phyloP scores from a whole-genome alignment of 2,329 filamentous ascomycete species.

The Ophiostoma himal-ulmi region DNA sequence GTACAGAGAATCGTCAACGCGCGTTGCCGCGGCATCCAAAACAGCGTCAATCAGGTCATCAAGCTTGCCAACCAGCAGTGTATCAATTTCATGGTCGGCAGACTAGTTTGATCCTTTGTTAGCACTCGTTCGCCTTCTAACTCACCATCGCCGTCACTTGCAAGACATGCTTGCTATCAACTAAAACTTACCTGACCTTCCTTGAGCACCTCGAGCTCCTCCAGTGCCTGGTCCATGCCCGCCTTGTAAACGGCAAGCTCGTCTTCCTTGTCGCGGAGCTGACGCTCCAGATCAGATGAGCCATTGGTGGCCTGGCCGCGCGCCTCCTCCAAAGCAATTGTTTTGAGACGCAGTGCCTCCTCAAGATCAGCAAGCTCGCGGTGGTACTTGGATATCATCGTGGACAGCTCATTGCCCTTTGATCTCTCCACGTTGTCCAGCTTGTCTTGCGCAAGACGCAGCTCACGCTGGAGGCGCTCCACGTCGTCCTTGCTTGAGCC shows the following conservation, averaged over 20 bases:
- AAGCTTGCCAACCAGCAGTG: constrained; percentile 83
- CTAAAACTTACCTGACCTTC: constrained; percentile 39
- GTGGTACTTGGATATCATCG: constrained; percentile 93
- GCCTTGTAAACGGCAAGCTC: constrained; percentile 98
- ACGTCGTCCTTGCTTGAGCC: constrained; percentile 88
- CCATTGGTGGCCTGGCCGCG: constrained; percentile 73
- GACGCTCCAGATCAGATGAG: constrained; percentile 76
- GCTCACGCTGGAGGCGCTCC: constrained; percentile 88
- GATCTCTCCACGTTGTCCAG: constrained; percentile 87
- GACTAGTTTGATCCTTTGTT: constrained; percentile 46
- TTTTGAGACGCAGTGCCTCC: constrained; percentile 84
- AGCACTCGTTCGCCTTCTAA: neutral
- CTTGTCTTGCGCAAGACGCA: constrained; percentile 84
- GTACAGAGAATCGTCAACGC: constrained; percentile 94
- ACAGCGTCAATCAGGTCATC: constrained; percentile 98
- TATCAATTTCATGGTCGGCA: constrained; percentile 83
- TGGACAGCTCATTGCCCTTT: constrained; percentile 92
- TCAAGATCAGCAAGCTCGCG: constrained; percentile 95
- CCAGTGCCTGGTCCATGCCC: constrained; percentile 90
- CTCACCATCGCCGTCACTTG: no score
- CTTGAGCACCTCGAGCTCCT: constrained; percentile 86
- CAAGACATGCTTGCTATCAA: neutral
- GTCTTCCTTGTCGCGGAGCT: constrained; percentile 89
- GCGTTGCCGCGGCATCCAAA: constrained; percentile 82
- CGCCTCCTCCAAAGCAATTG: constrained; percentile 75